phyloP scores from a whole-genome alignment of 2,329 filamentous ascomycete species.

The Paraconiothyrium brasiliense region DNA sequence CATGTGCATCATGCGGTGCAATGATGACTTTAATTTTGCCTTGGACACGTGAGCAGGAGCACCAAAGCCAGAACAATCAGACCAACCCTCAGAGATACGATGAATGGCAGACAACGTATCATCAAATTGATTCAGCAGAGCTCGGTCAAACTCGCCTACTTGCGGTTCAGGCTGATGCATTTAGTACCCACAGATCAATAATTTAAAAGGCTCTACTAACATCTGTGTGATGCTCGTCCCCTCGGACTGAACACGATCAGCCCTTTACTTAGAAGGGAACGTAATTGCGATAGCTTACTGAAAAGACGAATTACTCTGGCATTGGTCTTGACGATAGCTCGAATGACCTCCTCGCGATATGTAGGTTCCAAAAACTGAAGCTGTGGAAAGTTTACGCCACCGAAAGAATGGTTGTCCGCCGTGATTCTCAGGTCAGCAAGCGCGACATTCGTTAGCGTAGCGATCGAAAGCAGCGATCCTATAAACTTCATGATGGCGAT shows the following conservation, averaged over 20 bases:
- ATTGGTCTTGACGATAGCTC: constrained; percentile 38
- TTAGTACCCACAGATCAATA: background rate
- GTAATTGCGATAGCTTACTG: constrained; percentile 29
- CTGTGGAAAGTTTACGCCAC: constrained; percentile 45
- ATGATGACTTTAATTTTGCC: constrained; percentile 49
- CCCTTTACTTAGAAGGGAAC: background rate
- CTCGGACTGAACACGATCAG: constrained; percentile 35
- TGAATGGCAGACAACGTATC: constrained; percentile 48
- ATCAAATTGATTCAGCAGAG: constrained; percentile 45
- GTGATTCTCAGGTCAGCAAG: constrained; percentile 39
- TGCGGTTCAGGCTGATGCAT: constrained; percentile 37
- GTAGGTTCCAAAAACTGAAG: constrained; percentile 42
- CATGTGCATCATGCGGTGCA: constrained; percentile 47
- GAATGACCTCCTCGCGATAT: constrained; percentile 42
- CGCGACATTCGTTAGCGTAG: constrained; percentile 23
- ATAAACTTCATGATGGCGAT: constrained; percentile 36
- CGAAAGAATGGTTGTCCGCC: constrained; percentile 43
- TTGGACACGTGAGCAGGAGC: constrained; percentile 18
- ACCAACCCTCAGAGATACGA: constrained; percentile 42
- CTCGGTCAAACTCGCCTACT: constrained; percentile 43
- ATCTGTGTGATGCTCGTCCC: constrained; percentile 40
- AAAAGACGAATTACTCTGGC: constrained; percentile 46
- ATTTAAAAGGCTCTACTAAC: constrained; percentile 25
- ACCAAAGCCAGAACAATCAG: background rate
- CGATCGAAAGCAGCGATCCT: constrained; percentile 28